Evolutionary conservation across 768 basidiomycete genomes (phyloP), one percentile per base, ranked within the genome.

Genomic region (Boletus insuetus): DNA sequence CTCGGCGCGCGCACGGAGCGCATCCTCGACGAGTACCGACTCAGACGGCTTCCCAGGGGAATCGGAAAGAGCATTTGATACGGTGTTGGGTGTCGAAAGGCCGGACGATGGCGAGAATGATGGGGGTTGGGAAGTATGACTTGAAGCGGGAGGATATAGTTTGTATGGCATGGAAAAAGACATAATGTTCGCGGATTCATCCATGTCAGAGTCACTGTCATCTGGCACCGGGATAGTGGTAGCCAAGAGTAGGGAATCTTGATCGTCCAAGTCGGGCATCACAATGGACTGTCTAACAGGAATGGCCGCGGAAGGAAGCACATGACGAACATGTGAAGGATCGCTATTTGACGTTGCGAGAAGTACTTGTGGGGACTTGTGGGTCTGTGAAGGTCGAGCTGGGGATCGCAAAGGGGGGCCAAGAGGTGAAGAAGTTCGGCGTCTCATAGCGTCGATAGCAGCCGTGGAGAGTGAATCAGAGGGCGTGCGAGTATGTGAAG

Each of bases 1-100:
- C 62, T 91, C 90, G 2, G 95, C 94, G 49, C 91, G 83, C 3
- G 91, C 91, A 42, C 86, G 82, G 61, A 96, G 70, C 31, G 87
- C 92, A 66, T 96, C 94, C 64, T 95, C 94, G 5, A 94, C 75
- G 19, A 81, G 80, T 13, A 84, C 76, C 44, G 38, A 14, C 74
- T 75, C 48, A 60, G 79, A 68, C 59, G 77, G 75, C 59, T 80
- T 74, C 52, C 68, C 58, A 49, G 73, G 59, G 3, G 84, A 82
- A 24, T 81, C 82, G 0, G 86, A 87, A 38, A 86, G 69, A 3
- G 85, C 76, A 66, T 85, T 86, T 5, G 85, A 85, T 20, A 79
- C 73, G 2, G 69, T 73, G 31, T 77, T 77, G 22, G 76, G 76
- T 50, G 74, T 81, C 3, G 81, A 81, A 41, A 75, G 71, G 20